Percentiles rank a stretch among this genome's conserved stretches.
Conservation (phyloP, 768 basidiomycete genomes). For the Mrakia gelida region DNA sequence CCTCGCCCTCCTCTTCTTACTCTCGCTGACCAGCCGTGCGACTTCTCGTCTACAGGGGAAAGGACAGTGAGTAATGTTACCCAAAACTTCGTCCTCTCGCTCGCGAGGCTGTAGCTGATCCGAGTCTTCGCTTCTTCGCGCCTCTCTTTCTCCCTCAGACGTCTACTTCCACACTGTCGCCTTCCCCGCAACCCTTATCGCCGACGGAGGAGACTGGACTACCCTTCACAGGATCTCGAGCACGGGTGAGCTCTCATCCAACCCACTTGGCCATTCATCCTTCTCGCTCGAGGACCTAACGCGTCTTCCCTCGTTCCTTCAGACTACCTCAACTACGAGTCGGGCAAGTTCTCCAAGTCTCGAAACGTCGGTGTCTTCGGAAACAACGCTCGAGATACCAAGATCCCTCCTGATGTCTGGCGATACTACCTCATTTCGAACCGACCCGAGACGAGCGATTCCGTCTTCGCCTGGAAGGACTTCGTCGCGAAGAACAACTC, state of each 20-base stretch:
- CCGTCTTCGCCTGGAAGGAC: constrained; percentile 95
- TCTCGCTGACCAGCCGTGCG: background rate
- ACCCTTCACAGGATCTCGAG: constrained; percentile 89
- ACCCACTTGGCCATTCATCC: background rate
- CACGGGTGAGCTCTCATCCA: constrained; percentile 60
- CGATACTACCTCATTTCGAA: constrained; percentile 90
- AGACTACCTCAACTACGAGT: constrained; percentile 98
- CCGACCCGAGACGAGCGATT: constrained; percentile 86
- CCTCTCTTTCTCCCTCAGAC: constrained; percentile 34
- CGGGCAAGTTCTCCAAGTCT: constrained; percentile 98
- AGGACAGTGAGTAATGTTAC: constrained; percentile 58
- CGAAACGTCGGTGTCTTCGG: constrained; percentile 96
- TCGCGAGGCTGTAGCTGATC: background rate
- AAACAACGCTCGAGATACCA: constrained; percentile 86
- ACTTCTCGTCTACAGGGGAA: constrained; percentile 52
- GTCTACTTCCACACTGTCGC: constrained; percentile 98
- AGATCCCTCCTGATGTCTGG: constrained; percentile 92
- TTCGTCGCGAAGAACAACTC: constrained; percentile 91
- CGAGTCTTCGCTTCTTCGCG: too few species aligned
- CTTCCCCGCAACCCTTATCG: constrained; percentile 84
- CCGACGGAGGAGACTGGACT: constrained; percentile 88
- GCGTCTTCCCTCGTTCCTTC: constrained; percentile 12
- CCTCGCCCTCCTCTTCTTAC: background rate
- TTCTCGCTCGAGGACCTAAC: background rate
- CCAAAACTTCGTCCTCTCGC: background rate